Evolutionary conservation across 2,329 filamentous ascomycete species (phyloP), one percentile per base, ranked within the genome.

Genomic region (Dryadomyces sulphureus): DNA sequence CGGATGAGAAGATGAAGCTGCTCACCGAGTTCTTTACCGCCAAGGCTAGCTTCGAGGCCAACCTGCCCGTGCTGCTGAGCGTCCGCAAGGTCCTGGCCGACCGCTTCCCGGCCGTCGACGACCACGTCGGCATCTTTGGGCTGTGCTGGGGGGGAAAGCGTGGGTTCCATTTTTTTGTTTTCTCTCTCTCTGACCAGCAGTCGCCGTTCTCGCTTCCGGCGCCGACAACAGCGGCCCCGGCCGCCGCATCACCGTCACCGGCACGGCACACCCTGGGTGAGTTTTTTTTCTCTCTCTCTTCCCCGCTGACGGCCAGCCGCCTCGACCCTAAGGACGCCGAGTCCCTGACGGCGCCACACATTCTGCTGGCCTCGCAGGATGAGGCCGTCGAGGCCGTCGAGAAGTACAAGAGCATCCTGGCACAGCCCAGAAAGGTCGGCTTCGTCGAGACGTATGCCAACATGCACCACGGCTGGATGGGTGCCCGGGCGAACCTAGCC

Each of bases 401-500:
- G 38, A 60, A 62, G 38, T 72, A 69, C 52, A 59, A 64, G 47
- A 55, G 63, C 40, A 60, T 65, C 7, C 52, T 75, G 21, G 59
- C 60, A 35, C 62, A 58, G n/a, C 59, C 61, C 8, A 65, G 56
- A 7, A 61, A 62, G 45, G 57, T 55, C 1, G 62, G 67, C 16
- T 54, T 67, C 47, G 64, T 74, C 14, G 68, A 73, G 54, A 72
- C 62, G 1, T 76, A 72, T 52, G 44, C 48, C 1, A 65, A 59
- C 43, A 73, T 73, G 65, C 63, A 65, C 53, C 73, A 77, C 53
- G 73, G 73, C n/a, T 77, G 70, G 69, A 77, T 77, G 73, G 70
- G 69, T 7, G 70, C 72, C 1, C 59, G 72, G 21, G 63, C 67
- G 1, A 59, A 74, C 43, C 54, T 75, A 11, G 59, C 64, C 11